Evolutionary conservation across 805 yeast genomes (phyloP), one percentile per base, ranked within the genome.

Genomic region (Wickerhamiella brachini): DNA sequence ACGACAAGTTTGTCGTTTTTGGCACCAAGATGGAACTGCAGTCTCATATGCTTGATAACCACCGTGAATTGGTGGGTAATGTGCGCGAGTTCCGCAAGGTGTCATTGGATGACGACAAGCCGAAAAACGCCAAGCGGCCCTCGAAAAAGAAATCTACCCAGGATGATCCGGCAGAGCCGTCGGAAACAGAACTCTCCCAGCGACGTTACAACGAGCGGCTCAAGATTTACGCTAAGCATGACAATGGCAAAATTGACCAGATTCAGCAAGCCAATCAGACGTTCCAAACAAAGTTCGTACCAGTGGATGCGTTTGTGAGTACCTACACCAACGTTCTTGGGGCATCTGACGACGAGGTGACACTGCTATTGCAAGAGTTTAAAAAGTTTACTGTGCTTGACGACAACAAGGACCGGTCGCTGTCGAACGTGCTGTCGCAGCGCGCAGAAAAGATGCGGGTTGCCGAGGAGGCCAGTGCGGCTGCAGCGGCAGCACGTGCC

Each of bases 1-100:
- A 89, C 51, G 80, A 84, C 65, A 85, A 85, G 63, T 90, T 93
- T 68, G 93, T 93, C 21, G 98, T 90, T 1, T 93, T 93, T 63
- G 76, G 81, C 21, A 90, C 87, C 55, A 93, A 85, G 49, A 66
- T 88, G 51, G 97, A 88, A 58, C 71, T 93, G 50, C 82, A 84
- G 50, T 89, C 94, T 1, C 98, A 93, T 66, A 81, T 87, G 80
- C 67, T 87, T 46, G 77, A 79, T 56, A 90, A 83, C 58, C 99
- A 93, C 65, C 79, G 84, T 2, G 76, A 76, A 5, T 57, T 81
- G 2, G 68, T 73, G 44, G 79, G 77, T 13, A 70, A 67, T 24
- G 72, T 72, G 45, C 55, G 57, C 41, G 45, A 49, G 26, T 46
- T 51, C 65, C 66, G 44, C 58, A 56, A 44, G 51, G 61, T 44